Base-by-base conservation (phyloP, 2,329 filamentous ascomycete species). In the Zymoseptoria crescenta region DNA sequence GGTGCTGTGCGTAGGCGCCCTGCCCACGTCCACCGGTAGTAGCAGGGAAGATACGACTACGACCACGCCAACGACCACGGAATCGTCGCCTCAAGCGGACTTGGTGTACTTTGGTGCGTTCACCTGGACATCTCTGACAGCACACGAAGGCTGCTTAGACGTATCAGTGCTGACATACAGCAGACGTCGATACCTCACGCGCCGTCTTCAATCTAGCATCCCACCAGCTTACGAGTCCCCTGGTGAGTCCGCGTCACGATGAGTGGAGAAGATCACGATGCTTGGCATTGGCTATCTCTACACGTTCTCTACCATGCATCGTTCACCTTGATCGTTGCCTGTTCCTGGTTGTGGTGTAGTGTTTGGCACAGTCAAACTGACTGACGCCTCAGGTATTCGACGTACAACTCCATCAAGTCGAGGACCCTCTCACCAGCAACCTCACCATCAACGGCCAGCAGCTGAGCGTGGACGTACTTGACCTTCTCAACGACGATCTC, bases 381-480 rank as follows among this genome's bases (percentile, higher is more conserved):
- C 51, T 8, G 24, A 4, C 13, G 61, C 59, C 65, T 62, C 58
- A 79, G 76, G 68, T 73, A 56, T 70, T 78, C 62, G 74, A 72
- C 61, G 73, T 79, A 59, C 70, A 70, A 64, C 72, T 74, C 57
- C 70, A 74, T 60, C 65, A 73, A 10, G 66, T 72, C 57, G 67
- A 72, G 52, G 60, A 74, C 58, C 65, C 72, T 66, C 71, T 71
- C n/a, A 64, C 70, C 56, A 72, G 73, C 48, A 76, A 78, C 70
- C 67, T 78, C 61, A 73, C 74, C 16, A 64, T 79, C 59, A 77
- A 78, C 65, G 74, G 73, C 58, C 62, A 73, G 74, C 16, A 45
- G 35, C 35, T 45, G 10, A 45, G 35, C 35, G 35, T 45, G 35
- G 35, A 45, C 35, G 35, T 45, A 16, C 35, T 45, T 13, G 35